Evolutionary conservation across 2,329 filamentous ascomycete genomes (phyloP), one percentile per base, ranked within the genome.

Genomic region (Colletotrichum eleusines): DNA sequence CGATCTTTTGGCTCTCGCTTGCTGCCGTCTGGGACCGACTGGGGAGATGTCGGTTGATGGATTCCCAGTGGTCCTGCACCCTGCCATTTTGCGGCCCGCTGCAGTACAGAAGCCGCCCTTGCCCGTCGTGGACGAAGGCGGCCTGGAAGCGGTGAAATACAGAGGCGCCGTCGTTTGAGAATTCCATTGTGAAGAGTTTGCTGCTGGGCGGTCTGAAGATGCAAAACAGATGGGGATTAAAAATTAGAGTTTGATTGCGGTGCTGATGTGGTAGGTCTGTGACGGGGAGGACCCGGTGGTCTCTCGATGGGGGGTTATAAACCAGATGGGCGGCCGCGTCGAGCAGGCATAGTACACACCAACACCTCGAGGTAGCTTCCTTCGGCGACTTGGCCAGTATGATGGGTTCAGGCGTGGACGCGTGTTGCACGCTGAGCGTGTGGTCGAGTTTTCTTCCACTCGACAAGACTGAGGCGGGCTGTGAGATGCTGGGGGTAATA

Each of bases 111-210:
- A 72, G 67, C 20, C 71, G 44, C n/a, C 67, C 67, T n/a, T 71
- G 62, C 18, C 51, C 62, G 55, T 68, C 64, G 38, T 71, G 69
- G 46, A 63, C 53, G 42, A 72, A 72, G 63, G 59, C 63, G 50
- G 63, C 63, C 40, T 66, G 68, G 33, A 72, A 72, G 28, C 69
- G 71, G 54, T 73, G 71, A 20, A 72, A 73, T 16, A 72, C 38
- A 6, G 71, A 73, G 26, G 48, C 69, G 20, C 71, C 71, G 46
- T 64, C 51, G 51, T 73, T 73, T 9, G 71, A 72, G 46, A 73
- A 66, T 11, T 73, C 71, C 71, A 73, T 73, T 35, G 35, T 63
- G 20, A 42, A 50, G 16, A 61, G 44, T 54, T n/a, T 40, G 11
- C 26, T 26, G 20, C 14, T 4, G 3, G 18, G 33, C 44, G 5